Percentiles rank a stretch among this genome's conserved stretches.
Conservation (phyloP, 2,329 filamentous ascomycete species). For the Thielaviopsis punctulata region DNA sequence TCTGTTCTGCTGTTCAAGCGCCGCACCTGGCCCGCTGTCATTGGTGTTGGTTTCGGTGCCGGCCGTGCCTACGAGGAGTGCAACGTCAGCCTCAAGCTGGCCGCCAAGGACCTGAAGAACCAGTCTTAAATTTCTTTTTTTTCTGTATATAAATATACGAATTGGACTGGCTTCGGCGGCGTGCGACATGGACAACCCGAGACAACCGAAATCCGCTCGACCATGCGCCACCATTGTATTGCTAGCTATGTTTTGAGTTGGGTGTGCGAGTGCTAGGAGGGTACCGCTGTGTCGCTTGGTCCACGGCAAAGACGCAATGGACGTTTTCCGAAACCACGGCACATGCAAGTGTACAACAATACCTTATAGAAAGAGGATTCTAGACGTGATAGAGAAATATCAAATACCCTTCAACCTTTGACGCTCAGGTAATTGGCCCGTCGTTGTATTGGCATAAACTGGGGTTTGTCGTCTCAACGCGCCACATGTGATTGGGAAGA, state of each 20-base stretch:
- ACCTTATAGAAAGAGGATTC: constrained; percentile 10
- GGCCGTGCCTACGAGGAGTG: constrained; percentile 97
- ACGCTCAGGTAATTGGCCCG: neutral
- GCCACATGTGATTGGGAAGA: neutral
- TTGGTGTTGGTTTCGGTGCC: constrained; percentile 86
- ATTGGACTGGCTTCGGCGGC: constrained; percentile 2
- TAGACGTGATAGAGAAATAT: constrained; percentile 9
- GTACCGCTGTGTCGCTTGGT: neutral
- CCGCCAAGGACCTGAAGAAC: constrained; percentile 39
- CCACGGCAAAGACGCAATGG: neutral
- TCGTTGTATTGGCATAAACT: neutral
- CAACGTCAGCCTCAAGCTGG: constrained; percentile 59
- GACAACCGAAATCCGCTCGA: neutral
- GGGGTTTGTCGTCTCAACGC: neutral
- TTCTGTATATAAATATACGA: neutral
- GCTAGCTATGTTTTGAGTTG: constrained; percentile 3
- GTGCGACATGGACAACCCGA: constrained; percentile 4
- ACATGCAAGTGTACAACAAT: constrained; percentile 11
- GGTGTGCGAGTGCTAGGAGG: neutral
- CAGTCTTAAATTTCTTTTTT: constrained; percentile 18
- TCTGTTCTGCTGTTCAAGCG: constrained; percentile 97
- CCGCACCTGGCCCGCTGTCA: constrained; percentile 91
- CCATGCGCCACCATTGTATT: constrained; percentile 4
- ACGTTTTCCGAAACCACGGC: neutral
- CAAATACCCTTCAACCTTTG: constrained; percentile 1